phyloP scores from a whole-genome alignment of 2,329 filamentous ascomycete species.

The Botrytis aclada region DNA sequence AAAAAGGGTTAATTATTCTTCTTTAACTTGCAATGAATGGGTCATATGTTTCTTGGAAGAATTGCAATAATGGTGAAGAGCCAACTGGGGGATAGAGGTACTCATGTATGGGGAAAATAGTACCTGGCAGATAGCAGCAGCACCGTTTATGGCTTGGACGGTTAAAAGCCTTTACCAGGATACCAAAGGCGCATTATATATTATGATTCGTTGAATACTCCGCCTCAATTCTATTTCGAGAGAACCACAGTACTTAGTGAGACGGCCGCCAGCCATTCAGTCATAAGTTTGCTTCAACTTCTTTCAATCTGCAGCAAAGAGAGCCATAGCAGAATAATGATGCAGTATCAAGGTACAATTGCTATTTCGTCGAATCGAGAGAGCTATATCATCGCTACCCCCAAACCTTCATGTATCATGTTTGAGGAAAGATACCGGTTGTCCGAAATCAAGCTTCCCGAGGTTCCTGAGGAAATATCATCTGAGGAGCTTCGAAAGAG shows the following conservation, averaged over 20 bases:
- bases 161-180: not conserved
- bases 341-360: not conserved
- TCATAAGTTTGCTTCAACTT: slow-evolving; percentile 1
- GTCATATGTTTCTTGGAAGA: not conserved
- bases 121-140: not conserved
- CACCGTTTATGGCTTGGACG: not conserved
- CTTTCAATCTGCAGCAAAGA: not conserved
- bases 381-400: not conserved
- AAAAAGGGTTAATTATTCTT: not conserved
- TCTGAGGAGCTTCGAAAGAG: not conserved
- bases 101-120: not conserved
- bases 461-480: not conserved
- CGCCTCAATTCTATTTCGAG: slow-evolving; percentile 7
- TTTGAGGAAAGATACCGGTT: not conserved
- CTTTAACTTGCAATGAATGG: not conserved
- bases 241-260: not conserved
- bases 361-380: not conserved
- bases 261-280: not conserved
- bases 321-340: slow-evolving; percentile 1
- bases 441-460: not conserved
- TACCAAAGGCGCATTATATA: not conserved
- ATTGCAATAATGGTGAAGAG: not conserved
- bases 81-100: no score
- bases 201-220: not conserved
- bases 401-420: not conserved